Evolutionary conservation across 257 asterid genomes (phyloP).

Genomic region (Thymus quinquecostatus): DNA sequence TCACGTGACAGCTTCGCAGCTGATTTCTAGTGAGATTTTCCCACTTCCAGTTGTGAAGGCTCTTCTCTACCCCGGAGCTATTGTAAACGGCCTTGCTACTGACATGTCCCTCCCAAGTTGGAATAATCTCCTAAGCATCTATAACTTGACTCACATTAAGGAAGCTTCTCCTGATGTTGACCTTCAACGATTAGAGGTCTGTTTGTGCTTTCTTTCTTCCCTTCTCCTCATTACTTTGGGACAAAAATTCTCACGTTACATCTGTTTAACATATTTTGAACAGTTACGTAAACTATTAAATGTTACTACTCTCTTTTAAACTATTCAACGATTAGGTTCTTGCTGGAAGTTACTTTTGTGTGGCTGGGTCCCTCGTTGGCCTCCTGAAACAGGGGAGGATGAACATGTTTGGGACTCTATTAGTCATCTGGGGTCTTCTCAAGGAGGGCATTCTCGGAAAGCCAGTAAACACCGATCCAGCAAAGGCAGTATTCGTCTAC

Average conservation of each 20-base stretch:
- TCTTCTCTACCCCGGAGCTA: constrained; percentile 93
- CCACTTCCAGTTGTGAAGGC: constrained; percentile 85
- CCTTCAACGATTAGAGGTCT: constrained; percentile 91
- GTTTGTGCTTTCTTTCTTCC: constrained; percentile 20
- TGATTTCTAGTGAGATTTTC: constrained; percentile 79
- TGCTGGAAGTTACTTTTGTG: constrained; percentile 97
- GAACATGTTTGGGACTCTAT: constrained; percentile 97
- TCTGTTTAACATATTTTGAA: not conserved
- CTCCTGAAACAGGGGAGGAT: constrained; percentile 86
- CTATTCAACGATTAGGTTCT: constrained; percentile 60
- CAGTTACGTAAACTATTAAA: not conserved
- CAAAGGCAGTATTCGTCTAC: constrained; percentile 72
- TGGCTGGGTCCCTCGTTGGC: constrained; percentile 88
- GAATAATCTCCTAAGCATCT: constrained; percentile 61
- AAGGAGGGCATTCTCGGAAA: constrained; percentile 91
- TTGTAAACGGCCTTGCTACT: constrained; percentile 54
- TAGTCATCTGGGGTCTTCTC: constrained; percentile 89
- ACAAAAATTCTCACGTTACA: not conserved
- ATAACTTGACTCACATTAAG: constrained; percentile 77
- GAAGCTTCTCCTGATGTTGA: constrained; percentile 77
- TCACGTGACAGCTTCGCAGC: constrained; percentile 87
- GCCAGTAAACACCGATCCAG: constrained; percentile 62
- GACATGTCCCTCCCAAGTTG: constrained; percentile 72
- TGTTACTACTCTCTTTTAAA: not conserved
- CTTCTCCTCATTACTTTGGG: not conserved